phyloP scores from a whole-genome alignment of 2,329 filamentous ascomycete species.

The Ploettnerulaceae sp. region DNA sequence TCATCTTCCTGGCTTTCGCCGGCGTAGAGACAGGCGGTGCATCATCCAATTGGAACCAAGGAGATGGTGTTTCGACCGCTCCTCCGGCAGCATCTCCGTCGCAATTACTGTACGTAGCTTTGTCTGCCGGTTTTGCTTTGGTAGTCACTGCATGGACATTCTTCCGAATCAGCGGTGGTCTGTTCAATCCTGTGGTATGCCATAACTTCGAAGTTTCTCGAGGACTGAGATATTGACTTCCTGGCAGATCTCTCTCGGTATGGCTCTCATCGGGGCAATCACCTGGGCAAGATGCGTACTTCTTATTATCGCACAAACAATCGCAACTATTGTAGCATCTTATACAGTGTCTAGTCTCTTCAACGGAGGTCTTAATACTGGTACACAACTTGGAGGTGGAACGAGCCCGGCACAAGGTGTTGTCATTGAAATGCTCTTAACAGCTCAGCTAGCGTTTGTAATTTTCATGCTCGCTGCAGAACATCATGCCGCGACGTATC shows the following conservation, averaged over 20 bases:
- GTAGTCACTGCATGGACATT: conserved; percentile 44
- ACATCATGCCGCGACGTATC: conserved; percentile 44
- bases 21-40: conserved; percentile 25
- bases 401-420: conserved; percentile 42
- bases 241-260: conserved; percentile 35
- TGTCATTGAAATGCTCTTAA: conserved; percentile 46
- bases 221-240: neutral
- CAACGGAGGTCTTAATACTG: conserved; percentile 40
- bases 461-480: conserved; percentile 50
- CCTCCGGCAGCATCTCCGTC: conserved; percentile 10
- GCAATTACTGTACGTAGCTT: conserved; percentile 29
- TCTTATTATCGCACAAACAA: conserved; percentile 34
- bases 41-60: conserved; percentile 33
- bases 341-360: conserved; percentile 41
- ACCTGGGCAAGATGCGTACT: conserved; percentile 32
- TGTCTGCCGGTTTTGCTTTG: conserved; percentile 33
- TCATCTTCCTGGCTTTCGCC: conserved; percentile 32
- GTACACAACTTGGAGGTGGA: conserved; percentile 39
- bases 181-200: conserved; percentile 46
- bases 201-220: neutral
- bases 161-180: conserved; percentile 45
- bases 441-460: conserved; percentile 44
- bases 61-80: conserved; percentile 24
- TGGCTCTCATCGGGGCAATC: conserved; percentile 37
- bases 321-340: conserved; percentile 37